These are phyloP conservation scores for Amphibolis antarctica DNA, from an alignment of 106 monocot genomes.

Conservation along the genomic window DNA sequence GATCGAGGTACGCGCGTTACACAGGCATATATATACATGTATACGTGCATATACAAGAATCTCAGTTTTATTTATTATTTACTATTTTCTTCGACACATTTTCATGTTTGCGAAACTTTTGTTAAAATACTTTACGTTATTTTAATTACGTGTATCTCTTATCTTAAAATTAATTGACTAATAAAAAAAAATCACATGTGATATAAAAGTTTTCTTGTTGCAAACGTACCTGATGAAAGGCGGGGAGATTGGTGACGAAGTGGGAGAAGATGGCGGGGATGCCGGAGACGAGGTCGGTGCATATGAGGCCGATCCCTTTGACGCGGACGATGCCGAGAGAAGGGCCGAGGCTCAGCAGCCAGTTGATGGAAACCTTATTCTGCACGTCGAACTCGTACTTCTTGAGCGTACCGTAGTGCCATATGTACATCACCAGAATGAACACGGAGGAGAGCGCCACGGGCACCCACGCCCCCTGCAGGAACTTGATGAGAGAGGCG, in stretches of 20 bases:
- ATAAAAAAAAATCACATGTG: neutral
- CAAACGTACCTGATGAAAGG: conserved; percentile 73
- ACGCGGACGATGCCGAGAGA: conserved; percentile 88
- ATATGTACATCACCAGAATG: conserved; percentile 44
- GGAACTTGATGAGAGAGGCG: conserved; percentile 86
- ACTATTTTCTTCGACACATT: too few species aligned
- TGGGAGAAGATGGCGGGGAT: conserved; percentile 95
- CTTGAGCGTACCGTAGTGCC: conserved; percentile 94
- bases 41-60: too few species aligned
- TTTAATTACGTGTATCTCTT: too few species aligned
- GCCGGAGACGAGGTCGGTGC: conserved; percentile 84
- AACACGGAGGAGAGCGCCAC: conserved; percentile 64
- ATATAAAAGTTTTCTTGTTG: neutral
- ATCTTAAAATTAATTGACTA: neutral
- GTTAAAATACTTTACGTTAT: too few species aligned
- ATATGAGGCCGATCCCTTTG: conserved; percentile 84
- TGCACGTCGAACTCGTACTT: conserved; percentile 94
- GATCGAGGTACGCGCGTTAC: neutral
- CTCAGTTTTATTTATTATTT: too few species aligned
- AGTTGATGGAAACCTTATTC: conserved; percentile 92
- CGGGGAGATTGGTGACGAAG: conserved; percentile 91
- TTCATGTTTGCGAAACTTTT: too few species aligned
- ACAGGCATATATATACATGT: too few species aligned
- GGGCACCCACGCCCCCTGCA: conserved; percentile 94
- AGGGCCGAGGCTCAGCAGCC: conserved; percentile 84